Evolutionary conservation across 176 grass and related monocot species (phyloP).

Genomic region (Carex parvula): DNA sequence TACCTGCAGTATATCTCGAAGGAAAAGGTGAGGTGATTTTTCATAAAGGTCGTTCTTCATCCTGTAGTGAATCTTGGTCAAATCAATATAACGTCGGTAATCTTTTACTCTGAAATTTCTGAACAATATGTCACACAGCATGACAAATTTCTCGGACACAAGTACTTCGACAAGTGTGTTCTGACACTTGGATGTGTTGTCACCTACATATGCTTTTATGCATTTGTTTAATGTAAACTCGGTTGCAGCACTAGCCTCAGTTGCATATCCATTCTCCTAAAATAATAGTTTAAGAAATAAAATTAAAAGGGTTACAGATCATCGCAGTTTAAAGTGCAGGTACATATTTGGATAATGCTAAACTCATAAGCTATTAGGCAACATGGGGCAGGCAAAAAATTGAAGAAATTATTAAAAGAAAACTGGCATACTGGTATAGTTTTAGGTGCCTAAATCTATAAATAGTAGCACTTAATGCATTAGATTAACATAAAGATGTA

Average conservation of each 20-base stretch:
- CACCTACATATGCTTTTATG: constrained; percentile 26
- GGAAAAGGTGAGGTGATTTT: constrained; percentile 43
- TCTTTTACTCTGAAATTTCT: constrained; percentile 52
- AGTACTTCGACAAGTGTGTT: constrained; percentile 66
- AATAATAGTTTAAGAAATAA: constrained; percentile 17
- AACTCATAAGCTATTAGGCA: neutral
- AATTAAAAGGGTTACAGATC: neutral
- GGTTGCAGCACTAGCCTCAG: constrained; percentile 17
- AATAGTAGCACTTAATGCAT: neutral
- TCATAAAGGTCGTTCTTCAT: constrained; percentile 78
- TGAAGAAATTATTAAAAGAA: neutral
- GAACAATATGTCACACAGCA: constrained; percentile 68
- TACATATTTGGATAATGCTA: neutral
- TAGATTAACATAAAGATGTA: neutral
- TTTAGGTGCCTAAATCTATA: neutral
- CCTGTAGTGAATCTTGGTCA: constrained; percentile 61
- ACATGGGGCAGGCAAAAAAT: neutral
- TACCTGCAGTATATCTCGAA: constrained; percentile 74
- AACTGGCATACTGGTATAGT: neutral
- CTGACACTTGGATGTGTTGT: constrained; percentile 58
- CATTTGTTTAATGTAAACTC: constrained; percentile 34
- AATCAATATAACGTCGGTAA: constrained; percentile 44
- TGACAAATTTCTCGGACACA: constrained; percentile 73
- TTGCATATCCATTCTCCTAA: constrained; percentile 39
- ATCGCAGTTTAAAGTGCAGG: neutral